These are phyloP conservation scores for Hypoxylon sp. DNA, from an alignment of 2,329 filamentous ascomycete genomes.

Conservation along the genomic window DNA sequence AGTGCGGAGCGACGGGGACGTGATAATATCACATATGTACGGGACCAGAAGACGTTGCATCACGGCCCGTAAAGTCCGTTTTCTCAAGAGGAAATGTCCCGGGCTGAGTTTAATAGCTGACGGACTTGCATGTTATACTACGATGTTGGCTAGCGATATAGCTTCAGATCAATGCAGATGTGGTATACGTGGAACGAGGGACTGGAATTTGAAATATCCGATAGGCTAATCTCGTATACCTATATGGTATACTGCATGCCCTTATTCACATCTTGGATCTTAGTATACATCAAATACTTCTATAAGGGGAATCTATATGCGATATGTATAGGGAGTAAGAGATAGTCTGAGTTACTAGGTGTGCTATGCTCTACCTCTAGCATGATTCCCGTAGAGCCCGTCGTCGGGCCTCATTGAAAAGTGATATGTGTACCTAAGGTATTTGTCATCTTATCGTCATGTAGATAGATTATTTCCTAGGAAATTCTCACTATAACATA, in stretches of 20 bases:
- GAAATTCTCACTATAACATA: not conserved
- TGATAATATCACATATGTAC: constrained; percentile 3
- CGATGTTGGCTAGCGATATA: not conserved
- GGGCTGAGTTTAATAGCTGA: not conserved
- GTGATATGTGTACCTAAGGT: not conserved
- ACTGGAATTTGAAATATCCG: constrained; percentile 6
- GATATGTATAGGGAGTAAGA: not conserved
- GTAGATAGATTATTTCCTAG: not conserved
- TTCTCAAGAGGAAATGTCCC: constrained; percentile 11
- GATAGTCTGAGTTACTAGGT: not conserved
- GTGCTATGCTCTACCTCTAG: not conserved
- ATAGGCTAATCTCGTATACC: constrained; percentile 5
- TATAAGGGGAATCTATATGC: not conserved
- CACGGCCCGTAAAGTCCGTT: constrained; percentile 4
- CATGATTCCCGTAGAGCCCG: not conserved
- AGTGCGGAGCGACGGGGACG: not conserved
- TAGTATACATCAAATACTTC: not conserved
- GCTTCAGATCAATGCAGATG: constrained; percentile 7
- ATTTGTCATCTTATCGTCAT: not conserved
- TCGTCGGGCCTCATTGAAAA: not conserved
- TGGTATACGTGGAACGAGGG: not conserved
- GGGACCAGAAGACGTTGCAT: constrained; percentile 4
- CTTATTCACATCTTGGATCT: not conserved
- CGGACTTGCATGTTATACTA: not conserved
- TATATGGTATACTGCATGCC: constrained; percentile 6